A percentile compares a stretch with the other conserved stretches of the same genome.
These are phyloP conservation scores for Trichoderma gracile DNA, from an alignment of 2,329 filamentous ascomycete genomes.

Conservation along the genomic window DNA sequence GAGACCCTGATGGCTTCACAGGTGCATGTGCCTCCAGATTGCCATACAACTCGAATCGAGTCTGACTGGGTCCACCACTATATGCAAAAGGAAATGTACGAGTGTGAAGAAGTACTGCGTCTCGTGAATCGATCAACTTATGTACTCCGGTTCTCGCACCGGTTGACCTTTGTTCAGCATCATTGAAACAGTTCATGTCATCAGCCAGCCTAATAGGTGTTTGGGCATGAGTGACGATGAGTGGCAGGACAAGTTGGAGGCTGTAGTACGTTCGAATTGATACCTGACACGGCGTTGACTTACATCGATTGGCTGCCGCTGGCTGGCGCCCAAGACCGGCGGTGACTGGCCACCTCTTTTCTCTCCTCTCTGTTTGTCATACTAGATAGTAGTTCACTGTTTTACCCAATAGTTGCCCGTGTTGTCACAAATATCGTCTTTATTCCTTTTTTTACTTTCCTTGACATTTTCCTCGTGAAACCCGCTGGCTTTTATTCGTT, in stretches of 20 bases:
- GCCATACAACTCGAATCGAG: slow-evolving; percentile 2
- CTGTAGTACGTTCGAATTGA: background rate
- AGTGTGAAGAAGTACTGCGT: too few species aligned
- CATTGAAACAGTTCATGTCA: background rate
- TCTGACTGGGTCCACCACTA: background rate
- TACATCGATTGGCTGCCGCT: slow-evolving; percentile 7
- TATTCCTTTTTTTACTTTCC: background rate
- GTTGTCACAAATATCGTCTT: background rate
- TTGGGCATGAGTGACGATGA: background rate
- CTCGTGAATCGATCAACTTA: background rate
- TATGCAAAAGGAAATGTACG: too few species aligned
- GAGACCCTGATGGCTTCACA: background rate
- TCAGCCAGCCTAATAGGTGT: slow-evolving; percentile 12
- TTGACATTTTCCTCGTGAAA: too few species aligned
- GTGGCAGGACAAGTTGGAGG: background rate
- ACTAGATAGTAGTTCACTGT: too few species aligned
- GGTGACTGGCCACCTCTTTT: background rate
- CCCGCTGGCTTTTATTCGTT: background rate
- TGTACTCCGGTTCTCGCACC: background rate
- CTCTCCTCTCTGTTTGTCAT: background rate
- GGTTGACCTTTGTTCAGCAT: background rate
- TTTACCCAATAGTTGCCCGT: too few species aligned
- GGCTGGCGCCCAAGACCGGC: background rate
- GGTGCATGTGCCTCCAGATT: background rate
- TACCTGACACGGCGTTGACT: background rate